Base-by-base conservation (phyloP, 2,329 filamentous ascomycete species). In the Hymenoscyphus scutula region DNA sequence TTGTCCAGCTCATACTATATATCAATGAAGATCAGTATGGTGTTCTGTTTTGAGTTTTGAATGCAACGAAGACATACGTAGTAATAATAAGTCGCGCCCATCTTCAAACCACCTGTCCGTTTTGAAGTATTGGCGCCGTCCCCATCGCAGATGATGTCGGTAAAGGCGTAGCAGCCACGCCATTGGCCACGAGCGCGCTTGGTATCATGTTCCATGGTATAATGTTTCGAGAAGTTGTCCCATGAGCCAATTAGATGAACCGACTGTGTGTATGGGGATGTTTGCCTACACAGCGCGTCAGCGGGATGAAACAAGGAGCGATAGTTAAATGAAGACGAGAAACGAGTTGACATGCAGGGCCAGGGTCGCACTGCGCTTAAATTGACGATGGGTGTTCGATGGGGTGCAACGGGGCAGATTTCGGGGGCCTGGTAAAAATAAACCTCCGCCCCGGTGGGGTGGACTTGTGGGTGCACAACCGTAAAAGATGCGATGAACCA, bases 61-160 rank as follows among this genome's bases (percentile, higher is more conserved):
- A 65, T 61, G 65, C 68, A 62, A 54, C 15, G 65, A 66, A 56
- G 53, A 82, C 90, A 78, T 80, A 96, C 92, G 78, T 95, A 97
- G 81, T 96, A 98, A 83, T 94, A 97, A 77, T 97, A 97, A 17
- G 89, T 95, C 64, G 89, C 87, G 53, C 93, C 93, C 90, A 97
- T 97, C 76, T 89, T 95, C 67, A 97, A 82, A 59, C 90, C 93
- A 62, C 92, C 92, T 69, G 85, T 84, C 70, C 91, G 85, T 70
- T 84, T 85, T 37, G 80, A 77, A 27, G 76, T 76, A 58, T 78
- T 81, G 69, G 78, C 75, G 56, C 80, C 76, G 56, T 80, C 74
- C 62, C 92, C 91, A 76, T 96, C 91, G 71, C 88, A 92, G 70
- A 91, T 87, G 73, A 96, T 95, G 75, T 95, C 87, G 66, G 89